Conservation (phyloP, 2,329 filamentous ascomycete species). For the Emmonsiellopsis sp. region DNA sequence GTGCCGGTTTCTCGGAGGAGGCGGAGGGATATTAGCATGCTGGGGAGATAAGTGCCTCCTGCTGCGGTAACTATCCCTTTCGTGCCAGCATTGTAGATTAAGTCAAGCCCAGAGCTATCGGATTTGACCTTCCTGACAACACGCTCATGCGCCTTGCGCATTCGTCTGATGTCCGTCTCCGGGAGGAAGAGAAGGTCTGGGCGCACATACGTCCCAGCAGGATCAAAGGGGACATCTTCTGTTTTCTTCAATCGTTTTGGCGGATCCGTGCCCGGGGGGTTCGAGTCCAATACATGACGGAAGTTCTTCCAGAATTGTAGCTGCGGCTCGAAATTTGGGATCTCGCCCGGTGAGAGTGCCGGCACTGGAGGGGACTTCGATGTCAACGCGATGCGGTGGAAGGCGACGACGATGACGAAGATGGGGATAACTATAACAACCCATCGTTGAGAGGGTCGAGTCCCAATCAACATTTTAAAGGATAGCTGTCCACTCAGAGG, state of each 20-base stretch:
- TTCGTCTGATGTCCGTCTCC: constrained; percentile 18
- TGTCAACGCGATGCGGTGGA: not conserved
- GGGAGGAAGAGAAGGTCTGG: constrained; percentile 22
- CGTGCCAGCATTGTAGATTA: constrained; percentile 21
- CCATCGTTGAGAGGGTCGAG: too few species aligned
- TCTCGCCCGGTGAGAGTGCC: not conserved
- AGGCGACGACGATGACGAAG: not conserved
- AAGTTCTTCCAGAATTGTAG: constrained; percentile 2
- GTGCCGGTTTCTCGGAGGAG: constrained; percentile 39
- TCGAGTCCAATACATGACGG: not conserved
- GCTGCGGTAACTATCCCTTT: constrained; percentile 31
- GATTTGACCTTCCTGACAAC: constrained; percentile 23
- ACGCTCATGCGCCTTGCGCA: constrained; percentile 24
- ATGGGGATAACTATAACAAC: not conserved
- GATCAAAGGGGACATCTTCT: constrained; percentile 14
- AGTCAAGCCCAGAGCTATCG: constrained; percentile 13
- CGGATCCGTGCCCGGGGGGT: not conserved
- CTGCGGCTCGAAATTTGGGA: not conserved
- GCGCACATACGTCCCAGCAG: constrained; percentile 15
- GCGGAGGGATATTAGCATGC: constrained; percentile 35
- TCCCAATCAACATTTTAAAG: too few species aligned
- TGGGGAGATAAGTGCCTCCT: constrained; percentile 34
- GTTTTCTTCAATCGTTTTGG: not conserved
- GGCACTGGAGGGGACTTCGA: not conserved
- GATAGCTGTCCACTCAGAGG: too few species aligned